Evolutionary conservation across 78 protist genomes (phyloP).

Genomic region (Speleostelium caveatum): DNA sequence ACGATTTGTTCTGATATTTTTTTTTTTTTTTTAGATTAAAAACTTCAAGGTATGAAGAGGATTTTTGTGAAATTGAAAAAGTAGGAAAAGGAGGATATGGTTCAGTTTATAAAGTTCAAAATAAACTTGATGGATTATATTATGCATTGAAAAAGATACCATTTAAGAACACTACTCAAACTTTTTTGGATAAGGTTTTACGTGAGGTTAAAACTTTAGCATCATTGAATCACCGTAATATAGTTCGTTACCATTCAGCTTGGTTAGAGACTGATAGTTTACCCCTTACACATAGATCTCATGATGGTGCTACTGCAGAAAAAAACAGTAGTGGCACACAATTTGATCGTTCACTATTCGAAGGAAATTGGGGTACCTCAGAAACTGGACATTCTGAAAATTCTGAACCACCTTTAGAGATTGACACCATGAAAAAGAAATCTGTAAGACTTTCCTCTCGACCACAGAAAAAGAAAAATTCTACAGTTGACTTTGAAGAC

Average conservation of each 20-base stretch:
- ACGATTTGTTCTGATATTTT: neutral
- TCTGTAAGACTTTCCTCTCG: neutral
- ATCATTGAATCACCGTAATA: conserved; percentile 70
- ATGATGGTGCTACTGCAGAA: neutral
- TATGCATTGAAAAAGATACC: conserved; percentile 76
- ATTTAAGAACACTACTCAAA: conserved; percentile 65
- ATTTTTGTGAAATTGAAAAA: conserved; percentile 54
- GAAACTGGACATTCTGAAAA: neutral
- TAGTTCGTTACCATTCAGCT: conserved; percentile 79
- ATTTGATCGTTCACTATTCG: neutral
- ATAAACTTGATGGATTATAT: conserved; percentile 53
- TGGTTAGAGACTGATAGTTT: conserved; percentile 72
- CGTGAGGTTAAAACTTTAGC: conserved; percentile 84
- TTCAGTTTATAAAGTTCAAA: conserved; percentile 68
- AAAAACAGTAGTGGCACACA: neutral
- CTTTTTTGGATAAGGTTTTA: conserved; percentile 57
- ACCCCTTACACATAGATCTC: neutral
- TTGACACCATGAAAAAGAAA: neutral
- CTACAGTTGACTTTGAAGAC: neutral
- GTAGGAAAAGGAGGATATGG: conserved; percentile 79
- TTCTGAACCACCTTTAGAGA: neutral
- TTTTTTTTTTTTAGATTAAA: neutral
- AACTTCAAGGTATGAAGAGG: conserved; percentile 66
- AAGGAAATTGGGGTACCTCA: conserved; percentile 59
- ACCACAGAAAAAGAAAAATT: neutral